A percentile compares a stretch with the other conserved stretches of the same genome.
Conservation (phyloP, 2,329 filamentous ascomycete species). For the Stagonosporopsis tanaceti region DNA sequence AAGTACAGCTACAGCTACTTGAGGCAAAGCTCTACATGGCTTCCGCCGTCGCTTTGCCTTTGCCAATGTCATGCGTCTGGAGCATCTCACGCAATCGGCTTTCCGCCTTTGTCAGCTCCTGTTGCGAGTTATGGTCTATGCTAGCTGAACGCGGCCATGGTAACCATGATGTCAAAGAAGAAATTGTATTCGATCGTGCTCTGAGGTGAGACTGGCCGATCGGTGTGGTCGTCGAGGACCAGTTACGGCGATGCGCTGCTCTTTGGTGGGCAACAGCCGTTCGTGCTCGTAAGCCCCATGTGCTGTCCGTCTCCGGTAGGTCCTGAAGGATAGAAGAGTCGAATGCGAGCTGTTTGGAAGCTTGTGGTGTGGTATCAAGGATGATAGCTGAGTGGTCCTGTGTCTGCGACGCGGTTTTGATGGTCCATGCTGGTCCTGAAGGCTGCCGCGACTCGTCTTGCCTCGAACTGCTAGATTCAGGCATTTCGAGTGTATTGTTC, state of each 20-base stretch:
- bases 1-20: background rate
- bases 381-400: slow-evolving; percentile 44
- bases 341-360: slow-evolving; percentile 48
- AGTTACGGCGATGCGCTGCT: slow-evolving; percentile 31
- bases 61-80: slow-evolving; percentile 34
- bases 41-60: slow-evolving; percentile 37
- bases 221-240: slow-evolving; percentile 35
- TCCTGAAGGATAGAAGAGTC: slow-evolving; percentile 42
- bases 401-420: slow-evolving; percentile 35
- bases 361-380: slow-evolving; percentile 41
- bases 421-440: slow-evolving; percentile 39
- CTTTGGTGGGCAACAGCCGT: slow-evolving; percentile 22
- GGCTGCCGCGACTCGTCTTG: slow-evolving; percentile 21
- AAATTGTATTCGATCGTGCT: slow-evolving; percentile 39
- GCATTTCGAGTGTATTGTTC: slow-evolving; percentile 29
- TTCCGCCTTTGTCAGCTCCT: slow-evolving; percentile 44
- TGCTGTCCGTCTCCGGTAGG: slow-evolving; percentile 19
- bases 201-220: slow-evolving; percentile 14
- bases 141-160: slow-evolving; percentile 42
- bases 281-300: slow-evolving; percentile 19
- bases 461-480: slow-evolving; percentile 24
- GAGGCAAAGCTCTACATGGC: slow-evolving; percentile 24
- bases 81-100: slow-evolving; percentile 44
- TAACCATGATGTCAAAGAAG: slow-evolving; percentile 47
- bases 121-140: slow-evolving; percentile 23